Conservation (phyloP, 1,284 basidiomycete genomes). For the Melampsora larici-populina region DNA sequence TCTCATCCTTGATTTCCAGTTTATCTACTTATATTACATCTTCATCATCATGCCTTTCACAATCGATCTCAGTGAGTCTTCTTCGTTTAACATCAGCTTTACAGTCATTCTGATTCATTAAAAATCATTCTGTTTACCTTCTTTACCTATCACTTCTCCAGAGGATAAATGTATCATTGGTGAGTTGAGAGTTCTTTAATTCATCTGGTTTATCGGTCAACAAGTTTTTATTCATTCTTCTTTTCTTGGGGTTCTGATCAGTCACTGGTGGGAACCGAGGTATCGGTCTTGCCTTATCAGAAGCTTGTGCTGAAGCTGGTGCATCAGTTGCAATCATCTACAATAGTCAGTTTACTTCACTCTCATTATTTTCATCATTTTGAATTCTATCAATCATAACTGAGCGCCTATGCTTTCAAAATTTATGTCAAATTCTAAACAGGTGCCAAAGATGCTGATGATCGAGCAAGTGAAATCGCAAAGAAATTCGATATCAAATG, state of each 20-base stretch:
- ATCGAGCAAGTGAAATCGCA: constrained; percentile 46
- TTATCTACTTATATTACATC: too few species aligned
- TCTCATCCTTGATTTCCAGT: neutral
- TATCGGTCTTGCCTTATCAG: constrained; percentile 52
- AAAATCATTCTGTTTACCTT: neutral
- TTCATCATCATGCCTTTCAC: constrained; percentile 19
- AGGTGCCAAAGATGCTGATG: constrained; percentile 30
- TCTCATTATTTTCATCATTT: neutral
- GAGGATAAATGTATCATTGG: constrained; percentile 26
- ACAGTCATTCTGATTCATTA: too few species aligned
- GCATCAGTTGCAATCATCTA: constrained; percentile 51
- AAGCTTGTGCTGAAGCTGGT: constrained; percentile 51
- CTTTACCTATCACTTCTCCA: neutral
- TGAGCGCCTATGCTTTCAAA: too few species aligned
- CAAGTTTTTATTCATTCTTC: neutral
- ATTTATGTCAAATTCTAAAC: neutral
- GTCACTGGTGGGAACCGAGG: constrained; percentile 42
- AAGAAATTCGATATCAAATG: constrained; percentile 52
- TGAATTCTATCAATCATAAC: neutral
- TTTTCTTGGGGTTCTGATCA: neutral
- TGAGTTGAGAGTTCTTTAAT: neutral
- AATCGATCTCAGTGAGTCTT: constrained; percentile 18
- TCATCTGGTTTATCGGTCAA: neutral
- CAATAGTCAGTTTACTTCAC: constrained; percentile 9
- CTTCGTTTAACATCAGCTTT: too few species aligned